phyloP scores from a whole-genome alignment of 176 grass and related monocot species.

The Hsuehochloa calcarea region DNA sequence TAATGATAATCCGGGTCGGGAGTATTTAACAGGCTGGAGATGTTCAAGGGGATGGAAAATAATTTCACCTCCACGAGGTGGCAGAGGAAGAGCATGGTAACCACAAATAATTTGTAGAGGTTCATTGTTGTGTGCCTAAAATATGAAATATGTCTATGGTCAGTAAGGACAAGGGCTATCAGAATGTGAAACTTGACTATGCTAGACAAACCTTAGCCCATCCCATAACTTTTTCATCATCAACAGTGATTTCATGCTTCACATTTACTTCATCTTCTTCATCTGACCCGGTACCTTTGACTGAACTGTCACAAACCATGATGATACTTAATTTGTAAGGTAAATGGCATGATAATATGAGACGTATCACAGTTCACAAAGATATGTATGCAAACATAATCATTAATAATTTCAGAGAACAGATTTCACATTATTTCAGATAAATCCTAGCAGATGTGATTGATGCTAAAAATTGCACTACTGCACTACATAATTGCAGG shows the following conservation, averaged over 20 bases:
- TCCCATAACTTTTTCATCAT: constrained; percentile 90
- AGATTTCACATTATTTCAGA: constrained; percentile 2
- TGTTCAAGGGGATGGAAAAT: constrained; percentile 86
- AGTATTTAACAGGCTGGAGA: constrained; percentile 89
- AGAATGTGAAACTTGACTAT: constrained; percentile 24
- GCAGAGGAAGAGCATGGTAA: constrained; percentile 80
- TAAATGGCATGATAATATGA: neutral
- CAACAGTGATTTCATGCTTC: constrained; percentile 65
- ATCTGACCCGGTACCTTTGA: constrained; percentile 73
- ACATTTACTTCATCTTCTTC: constrained; percentile 59
- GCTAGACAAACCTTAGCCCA: constrained; percentile 88
- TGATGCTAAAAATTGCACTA: constrained; percentile 22
- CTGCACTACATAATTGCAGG: constrained; percentile 6
- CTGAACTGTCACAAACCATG: constrained; percentile 69
- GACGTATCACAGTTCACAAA: constrained; percentile 23
- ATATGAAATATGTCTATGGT: constrained; percentile 20
- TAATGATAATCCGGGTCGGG: constrained; percentile 51
- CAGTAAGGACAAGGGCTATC: constrained; percentile 32
- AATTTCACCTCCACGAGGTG: constrained; percentile 75
- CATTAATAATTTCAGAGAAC: neutral
- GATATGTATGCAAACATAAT: constrained; percentile 6
- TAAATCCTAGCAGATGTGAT: neutral
- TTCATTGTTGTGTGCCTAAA: constrained; percentile 90
- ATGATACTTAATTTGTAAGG: constrained; percentile 25
- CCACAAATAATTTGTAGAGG: constrained; percentile 95